Evolutionary conservation across 78 protist genomes (phyloP), one percentile per base, ranked within the genome.

Genomic region (Planoprotostelium fungivorum): DNA sequence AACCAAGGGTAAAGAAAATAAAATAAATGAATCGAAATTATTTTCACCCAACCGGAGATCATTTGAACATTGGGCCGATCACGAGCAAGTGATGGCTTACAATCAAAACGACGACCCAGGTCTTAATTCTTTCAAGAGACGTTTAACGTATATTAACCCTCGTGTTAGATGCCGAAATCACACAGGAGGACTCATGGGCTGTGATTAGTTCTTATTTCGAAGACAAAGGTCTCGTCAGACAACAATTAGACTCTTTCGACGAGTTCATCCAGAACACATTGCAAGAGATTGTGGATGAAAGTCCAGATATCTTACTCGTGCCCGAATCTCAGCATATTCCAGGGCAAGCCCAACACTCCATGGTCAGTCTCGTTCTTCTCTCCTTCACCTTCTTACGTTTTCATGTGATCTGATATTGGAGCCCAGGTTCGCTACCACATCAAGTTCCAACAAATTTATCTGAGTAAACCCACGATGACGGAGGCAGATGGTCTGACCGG

Each of bases 191-290:
- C 39, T 86, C 96, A 37, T 99, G 99, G 99, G 87, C 83, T 34
- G 97, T 99, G 35, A 97, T 99, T 34, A 31, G 89, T 28, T 85
- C 99, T 35, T 99, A 91, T 84, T 99, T 99, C 89, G 91, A 91
- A 84, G 98, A 97, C 84, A 98, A 98, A 95, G 99, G 99, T 28
- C 96, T 99, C 0, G 98, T 98, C n/a, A 93, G 95, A 35, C 99
- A 99, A 94, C 99, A 99, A 91, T 96, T 99, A 34, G 99, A 98
- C 90, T 99, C 99, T 25, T 99, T 96, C 91, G 97, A 99, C 89
- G 95, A 96, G 63, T 99, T 99, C 92, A 88, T 98, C 38, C 34
- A 37, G 34, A 36, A 84, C 36, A 91, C 96, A n/a, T 87, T 99
- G 93, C 99, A 94, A 86, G 98, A 97, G n/a, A 37, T 97, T 31